Conservation (phyloP, 768 basidiomycete genomes). For the Mycena sanguinolenta region DNA sequence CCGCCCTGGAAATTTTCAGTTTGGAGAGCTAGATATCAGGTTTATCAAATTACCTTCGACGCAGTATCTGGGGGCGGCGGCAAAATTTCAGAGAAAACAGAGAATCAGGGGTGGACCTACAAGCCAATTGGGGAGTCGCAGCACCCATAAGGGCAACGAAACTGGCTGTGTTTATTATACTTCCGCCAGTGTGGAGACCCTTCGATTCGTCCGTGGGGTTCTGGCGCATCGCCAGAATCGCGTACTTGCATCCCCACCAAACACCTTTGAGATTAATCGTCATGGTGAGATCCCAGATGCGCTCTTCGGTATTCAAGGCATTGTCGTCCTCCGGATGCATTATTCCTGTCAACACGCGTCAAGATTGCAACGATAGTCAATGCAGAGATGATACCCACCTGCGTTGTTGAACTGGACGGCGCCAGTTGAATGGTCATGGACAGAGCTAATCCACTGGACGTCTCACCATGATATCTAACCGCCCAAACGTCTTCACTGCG, state of each 20-base stretch:
- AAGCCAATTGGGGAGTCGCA: conserved; percentile 98
- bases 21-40: conserved; percentile 20
- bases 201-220: conserved; percentile 88
- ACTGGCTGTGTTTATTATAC: conserved; percentile 98
- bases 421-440: conserved; percentile 1
- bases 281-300: conserved; percentile 95
- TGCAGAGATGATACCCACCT: conserved; percentile 55
- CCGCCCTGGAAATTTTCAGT: conserved; percentile 71
- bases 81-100: conserved; percentile 11
- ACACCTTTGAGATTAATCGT: conserved; percentile 98
- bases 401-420: conserved; percentile 91
- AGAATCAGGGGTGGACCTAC: conserved; percentile 59
- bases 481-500: conserved; percentile 89
- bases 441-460: background rate
- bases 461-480: conserved; percentile 93
- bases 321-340: conserved; percentile 98
- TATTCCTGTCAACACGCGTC: conserved; percentile 70
- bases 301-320: conserved; percentile 96
- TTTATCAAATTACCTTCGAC: conserved; percentile 73
- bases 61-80: conserved; percentile 89
- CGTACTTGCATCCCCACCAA: conserved; percentile 99
- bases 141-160: conserved; percentile 97
- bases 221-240: conserved; percentile 94
- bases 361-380: conserved; percentile 22
- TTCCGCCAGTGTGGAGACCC: conserved; percentile 85